Percentiles rank a stretch among this genome's conserved stretches.
phyloP scores from a whole-genome alignment of 441 rosid species.

The Aleurites moluccanus region DNA sequence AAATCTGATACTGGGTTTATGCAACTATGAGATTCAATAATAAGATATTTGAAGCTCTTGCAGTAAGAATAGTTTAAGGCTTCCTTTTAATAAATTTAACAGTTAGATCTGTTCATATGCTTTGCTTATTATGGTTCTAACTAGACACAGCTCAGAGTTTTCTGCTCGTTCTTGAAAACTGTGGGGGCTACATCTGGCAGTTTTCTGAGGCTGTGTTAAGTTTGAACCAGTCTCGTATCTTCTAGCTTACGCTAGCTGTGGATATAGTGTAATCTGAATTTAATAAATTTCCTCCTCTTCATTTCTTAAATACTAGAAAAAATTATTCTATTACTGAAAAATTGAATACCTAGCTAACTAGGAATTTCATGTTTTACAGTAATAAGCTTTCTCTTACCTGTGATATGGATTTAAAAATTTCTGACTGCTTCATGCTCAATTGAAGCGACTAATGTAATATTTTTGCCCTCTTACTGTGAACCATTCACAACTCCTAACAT shows the following conservation, averaged over 20 bases:
- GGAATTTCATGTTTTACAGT: background rate
- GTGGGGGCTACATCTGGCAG: background rate
- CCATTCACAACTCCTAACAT: background rate
- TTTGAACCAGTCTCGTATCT: conserved; percentile 7
- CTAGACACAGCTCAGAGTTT: background rate
- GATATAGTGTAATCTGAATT: background rate
- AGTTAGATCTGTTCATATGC: background rate
- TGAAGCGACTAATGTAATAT: background rate
- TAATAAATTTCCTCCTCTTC: background rate
- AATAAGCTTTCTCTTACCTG: background rate
- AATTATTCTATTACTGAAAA: background rate
- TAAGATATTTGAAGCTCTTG: background rate
- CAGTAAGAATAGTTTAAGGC: background rate
- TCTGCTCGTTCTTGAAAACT: background rate
- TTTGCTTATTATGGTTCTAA: conserved; percentile 1
- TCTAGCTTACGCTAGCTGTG: background rate
- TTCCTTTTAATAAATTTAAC: background rate
- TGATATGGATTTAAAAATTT: background rate
- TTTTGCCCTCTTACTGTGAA: background rate
- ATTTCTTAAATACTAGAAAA: background rate
- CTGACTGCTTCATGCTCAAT: background rate
- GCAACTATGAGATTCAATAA: background rate
- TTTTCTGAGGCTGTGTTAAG: background rate
- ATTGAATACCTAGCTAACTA: background rate
- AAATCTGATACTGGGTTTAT: conserved; percentile 9